Base-by-base conservation (phyloP, 305 asterid species). In the Fraxinus latifolia region DNA sequence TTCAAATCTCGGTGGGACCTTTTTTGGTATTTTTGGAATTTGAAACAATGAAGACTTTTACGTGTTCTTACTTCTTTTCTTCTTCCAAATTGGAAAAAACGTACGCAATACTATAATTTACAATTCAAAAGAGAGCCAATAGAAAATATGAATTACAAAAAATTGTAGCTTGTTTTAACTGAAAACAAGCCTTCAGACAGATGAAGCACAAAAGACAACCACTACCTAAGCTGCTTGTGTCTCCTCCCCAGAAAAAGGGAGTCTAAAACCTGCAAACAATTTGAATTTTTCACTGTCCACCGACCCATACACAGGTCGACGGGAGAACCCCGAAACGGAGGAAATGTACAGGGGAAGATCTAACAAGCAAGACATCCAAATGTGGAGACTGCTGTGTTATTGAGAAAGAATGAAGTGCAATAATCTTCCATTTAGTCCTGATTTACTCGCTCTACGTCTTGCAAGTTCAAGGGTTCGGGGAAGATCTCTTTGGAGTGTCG, bases 401-500 rank as follows among this genome's bases (percentile, higher is more conserved):
- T 86, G 53, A 80, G 88, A 83, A 88, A 87, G 87, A 88, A 90
- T 86, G 78, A 32, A 55, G 65, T 83, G 68, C 80, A 81, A 82
- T 68, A 81, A 75, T 75, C 83, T 82, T 79, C 79, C 50, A 8
- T 74, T 88, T 84, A 88, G 77, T 55, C 82, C 77, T 65, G 89
- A 34, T 19, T 50, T 44, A 27, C 85, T 15, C 88, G 76, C 82
- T 86, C 86, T 72, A 39, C 79, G n/a, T 83, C 91, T 42, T 82
- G 81, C 65, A 62, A 90, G 2, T 91, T 88, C 79, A 86, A 5
- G 1, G 95, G 96, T 79, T 90, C 94, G 0, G 93, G 96, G 47
- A 93, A 90, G 19, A 91, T 90, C 72, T 93, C 97, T 85, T 80
- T 89, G 1, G 97, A 91, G 19, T 88, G 90, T 77, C 88, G 83